These are phyloP conservation scores for Candida sanyaensis DNA, from an alignment of 1,139 yeast species.

Conservation along the genomic window DNA sequence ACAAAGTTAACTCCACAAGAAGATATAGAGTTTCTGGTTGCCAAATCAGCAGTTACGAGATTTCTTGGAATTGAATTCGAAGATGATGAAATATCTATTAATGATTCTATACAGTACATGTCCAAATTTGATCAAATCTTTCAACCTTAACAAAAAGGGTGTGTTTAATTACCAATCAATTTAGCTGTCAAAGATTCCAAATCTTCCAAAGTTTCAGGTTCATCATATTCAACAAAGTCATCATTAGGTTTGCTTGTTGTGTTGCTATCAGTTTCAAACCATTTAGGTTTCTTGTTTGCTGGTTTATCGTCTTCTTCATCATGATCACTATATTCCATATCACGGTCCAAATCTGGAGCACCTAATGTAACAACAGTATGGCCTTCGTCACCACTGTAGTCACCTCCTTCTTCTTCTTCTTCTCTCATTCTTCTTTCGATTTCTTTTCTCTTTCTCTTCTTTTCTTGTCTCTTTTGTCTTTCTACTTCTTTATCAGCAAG, in stretches of 20 bases:
- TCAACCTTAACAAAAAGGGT: neutral
- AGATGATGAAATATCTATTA: slow-evolving; percentile 2
- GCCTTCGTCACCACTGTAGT: slow-evolving; percentile 29
- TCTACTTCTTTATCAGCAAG: slow-evolving; percentile 77
- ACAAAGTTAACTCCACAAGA: slow-evolving; percentile 17
- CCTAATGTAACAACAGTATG: slow-evolving; percentile 26
- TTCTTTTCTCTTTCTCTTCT: slow-evolving; percentile 88
- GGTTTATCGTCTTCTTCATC: slow-evolving; percentile 38
- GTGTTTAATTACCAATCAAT: slow-evolving; percentile 29
- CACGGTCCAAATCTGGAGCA: slow-evolving; percentile 47
- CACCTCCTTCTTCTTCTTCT: slow-evolving; percentile 38
- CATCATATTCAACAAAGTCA: slow-evolving; percentile 70
- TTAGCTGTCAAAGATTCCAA: slow-evolving; percentile 86
- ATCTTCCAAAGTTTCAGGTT: slow-evolving; percentile 90
- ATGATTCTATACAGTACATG: slow-evolving; percentile 4
- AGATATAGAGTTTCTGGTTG: slow-evolving; percentile 13
- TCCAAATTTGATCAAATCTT: slow-evolving; percentile 10
- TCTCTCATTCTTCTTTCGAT: slow-evolving; percentile 55
- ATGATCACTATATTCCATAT: slow-evolving; percentile 35
- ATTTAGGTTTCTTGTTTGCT: slow-evolving; percentile 56
- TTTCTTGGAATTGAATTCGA: slow-evolving; percentile 19
- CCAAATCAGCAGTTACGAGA: slow-evolving; percentile 23
- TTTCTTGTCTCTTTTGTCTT: slow-evolving; percentile 80
- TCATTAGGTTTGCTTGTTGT: slow-evolving; percentile 24
- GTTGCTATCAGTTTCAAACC: slow-evolving; percentile 45